Conservation (phyloP, 441 rosid genomes). For the Populus hybrid region DNA sequence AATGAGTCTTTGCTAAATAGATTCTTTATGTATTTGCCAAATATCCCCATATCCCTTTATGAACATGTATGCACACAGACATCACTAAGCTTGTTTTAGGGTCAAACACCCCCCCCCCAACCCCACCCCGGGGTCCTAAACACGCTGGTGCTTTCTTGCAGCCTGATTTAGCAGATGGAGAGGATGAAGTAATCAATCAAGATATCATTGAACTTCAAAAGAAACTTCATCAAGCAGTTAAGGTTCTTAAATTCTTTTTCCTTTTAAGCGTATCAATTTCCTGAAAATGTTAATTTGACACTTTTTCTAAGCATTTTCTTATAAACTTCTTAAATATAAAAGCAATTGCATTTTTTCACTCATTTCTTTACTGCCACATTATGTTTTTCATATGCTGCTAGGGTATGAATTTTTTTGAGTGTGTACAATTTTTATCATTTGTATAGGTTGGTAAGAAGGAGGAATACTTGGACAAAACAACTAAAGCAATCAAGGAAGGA, state of each 20-base stretch:
- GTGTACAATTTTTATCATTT: conserved; percentile 4
- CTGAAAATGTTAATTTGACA: neutral
- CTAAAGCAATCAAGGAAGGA: conserved; percentile 35
- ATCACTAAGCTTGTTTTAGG: neutral
- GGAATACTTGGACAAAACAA: conserved; percentile 32
- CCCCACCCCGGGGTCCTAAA: neutral
- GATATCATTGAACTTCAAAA: conserved; percentile 43
- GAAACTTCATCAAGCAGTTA: conserved; percentile 46
- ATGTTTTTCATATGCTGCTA: neutral
- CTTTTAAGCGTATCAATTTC: neutral
- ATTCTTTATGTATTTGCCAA: neutral
- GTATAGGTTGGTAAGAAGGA: conserved; percentile 42
- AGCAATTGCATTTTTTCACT: neutral
- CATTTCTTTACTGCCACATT: neutral
- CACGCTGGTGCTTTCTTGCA: conserved; percentile 26
- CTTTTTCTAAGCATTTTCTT: neutral
- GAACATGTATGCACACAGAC: neutral
- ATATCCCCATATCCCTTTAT: neutral
- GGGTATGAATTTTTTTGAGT: neutral
- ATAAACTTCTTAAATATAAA: neutral
- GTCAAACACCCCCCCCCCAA: neutral
- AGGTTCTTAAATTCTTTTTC: neutral
- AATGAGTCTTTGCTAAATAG: neutral
- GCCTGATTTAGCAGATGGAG: conserved; percentile 69
- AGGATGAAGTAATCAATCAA: conserved; percentile 44